Percentiles rank a stretch among this genome's conserved stretches.
These are phyloP conservation scores for Phytophthora colocasiae DNA, from an alignment of 352 stramenopile species.

Conservation along the genomic window DNA sequence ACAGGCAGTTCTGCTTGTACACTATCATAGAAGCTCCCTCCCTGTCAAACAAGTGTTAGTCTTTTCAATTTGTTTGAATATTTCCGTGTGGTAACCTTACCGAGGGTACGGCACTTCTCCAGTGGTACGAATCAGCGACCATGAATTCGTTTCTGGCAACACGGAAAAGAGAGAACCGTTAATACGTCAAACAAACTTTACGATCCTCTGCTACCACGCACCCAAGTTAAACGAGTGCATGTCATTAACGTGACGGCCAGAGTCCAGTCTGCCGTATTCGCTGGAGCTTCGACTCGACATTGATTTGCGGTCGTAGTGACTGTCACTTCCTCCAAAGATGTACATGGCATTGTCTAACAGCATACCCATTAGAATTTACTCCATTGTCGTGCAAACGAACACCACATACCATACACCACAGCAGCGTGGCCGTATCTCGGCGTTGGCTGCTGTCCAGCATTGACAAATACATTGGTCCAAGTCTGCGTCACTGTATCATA, in stretches of 20 bases:
- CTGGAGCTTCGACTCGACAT: constrained; percentile 87
- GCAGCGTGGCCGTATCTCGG: constrained; percentile 96
- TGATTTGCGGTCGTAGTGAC: constrained; percentile 55
- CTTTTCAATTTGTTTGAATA: not conserved
- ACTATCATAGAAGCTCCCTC: constrained; percentile 92
- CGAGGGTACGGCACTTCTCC: constrained; percentile 76
- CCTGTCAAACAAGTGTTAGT: constrained; percentile 32
- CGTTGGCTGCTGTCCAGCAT: constrained; percentile 88
- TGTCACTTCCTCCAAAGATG: constrained; percentile 58
- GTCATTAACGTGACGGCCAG: constrained; percentile 93
- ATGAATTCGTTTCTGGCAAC: constrained; percentile 69
- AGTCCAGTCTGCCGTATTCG: constrained; percentile 88
- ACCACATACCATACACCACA: constrained; percentile 76
- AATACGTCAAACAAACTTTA: not conserved
- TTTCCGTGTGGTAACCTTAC: constrained; percentile 28
- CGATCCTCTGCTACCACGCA: constrained; percentile 20
- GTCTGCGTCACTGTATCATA: constrained; percentile 72
- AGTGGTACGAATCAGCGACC: constrained; percentile 37
- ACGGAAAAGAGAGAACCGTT: not conserved
- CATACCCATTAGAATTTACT: constrained; percentile 4
- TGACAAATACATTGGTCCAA: constrained; percentile 79
- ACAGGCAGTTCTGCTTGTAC: constrained; percentile 91
- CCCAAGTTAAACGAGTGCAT: constrained; percentile 97
- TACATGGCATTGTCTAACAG: constrained; percentile 42
- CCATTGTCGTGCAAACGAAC: not conserved